Conservation (phyloP, 129 eudicot genomes). For the Solidago caesia region DNA sequence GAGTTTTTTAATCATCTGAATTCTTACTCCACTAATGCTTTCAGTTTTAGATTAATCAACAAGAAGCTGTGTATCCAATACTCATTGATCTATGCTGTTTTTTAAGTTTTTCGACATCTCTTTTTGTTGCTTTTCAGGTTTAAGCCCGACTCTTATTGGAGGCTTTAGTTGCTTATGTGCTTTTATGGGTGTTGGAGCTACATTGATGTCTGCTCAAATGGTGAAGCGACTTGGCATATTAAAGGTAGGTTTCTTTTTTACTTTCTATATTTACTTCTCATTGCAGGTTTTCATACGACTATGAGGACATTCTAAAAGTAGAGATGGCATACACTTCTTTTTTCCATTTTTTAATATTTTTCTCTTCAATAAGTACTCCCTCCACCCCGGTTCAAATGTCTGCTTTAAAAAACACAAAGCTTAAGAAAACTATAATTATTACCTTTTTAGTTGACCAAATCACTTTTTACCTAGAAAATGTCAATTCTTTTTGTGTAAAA, state of each 20-base stretch:
- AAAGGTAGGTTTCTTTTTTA: slow-evolving; percentile 47
- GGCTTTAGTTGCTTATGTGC: slow-evolving; percentile 97
- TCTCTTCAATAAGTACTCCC: too few relatives aligned
- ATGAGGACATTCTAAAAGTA: background rate
- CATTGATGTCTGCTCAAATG: slow-evolving; percentile 82
- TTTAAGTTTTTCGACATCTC: slow-evolving; percentile 22
- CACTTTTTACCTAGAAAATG: too few relatives aligned
- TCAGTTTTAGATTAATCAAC: background rate
- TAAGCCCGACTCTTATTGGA: slow-evolving; percentile 88
- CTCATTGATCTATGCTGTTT: background rate
- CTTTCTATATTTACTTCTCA: background rate
- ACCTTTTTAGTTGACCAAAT: too few relatives aligned
- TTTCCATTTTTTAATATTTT: too few relatives aligned
- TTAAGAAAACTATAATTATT: too few relatives aligned
- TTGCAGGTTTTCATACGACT: background rate
- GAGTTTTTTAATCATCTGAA: too few relatives aligned
- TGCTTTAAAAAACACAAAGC: too few relatives aligned
- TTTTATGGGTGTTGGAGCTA: slow-evolving; percentile 97
- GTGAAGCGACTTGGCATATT: slow-evolving; percentile 75
- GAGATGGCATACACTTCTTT: too few relatives aligned
- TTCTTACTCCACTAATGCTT: too few relatives aligned
- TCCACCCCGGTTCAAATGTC: too few relatives aligned
- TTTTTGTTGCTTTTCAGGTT: slow-evolving; percentile 50
- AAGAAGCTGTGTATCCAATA: background rate
- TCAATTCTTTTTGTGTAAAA: too few relatives aligned